A percentile compares a stretch with the other conserved stretches of the same genome.
Conservation (phyloP, 1,284 basidiomycete species). For the Trametes pubescens region DNA sequence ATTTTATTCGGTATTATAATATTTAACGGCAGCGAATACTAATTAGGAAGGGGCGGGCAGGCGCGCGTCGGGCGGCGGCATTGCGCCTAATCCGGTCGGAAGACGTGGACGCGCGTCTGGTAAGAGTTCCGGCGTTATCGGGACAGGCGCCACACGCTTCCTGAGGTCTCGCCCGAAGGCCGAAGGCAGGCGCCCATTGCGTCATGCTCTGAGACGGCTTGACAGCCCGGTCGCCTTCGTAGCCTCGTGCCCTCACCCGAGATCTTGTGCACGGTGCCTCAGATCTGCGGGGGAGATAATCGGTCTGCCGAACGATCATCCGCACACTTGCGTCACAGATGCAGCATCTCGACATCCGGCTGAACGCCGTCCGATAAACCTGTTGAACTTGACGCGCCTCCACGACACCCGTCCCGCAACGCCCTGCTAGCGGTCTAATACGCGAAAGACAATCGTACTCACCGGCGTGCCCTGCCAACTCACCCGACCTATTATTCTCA, state of each 20-base stretch:
- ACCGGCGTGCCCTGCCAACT: constrained; percentile 13
- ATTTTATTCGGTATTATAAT: not conserved
- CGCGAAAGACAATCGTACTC: constrained; percentile 19
- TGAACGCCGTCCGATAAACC: constrained; percentile 2
- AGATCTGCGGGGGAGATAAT: constrained; percentile 23
- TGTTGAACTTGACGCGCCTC: not conserved
- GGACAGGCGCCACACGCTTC: constrained; percentile 1
- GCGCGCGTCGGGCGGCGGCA: not conserved
- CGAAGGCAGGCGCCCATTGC: not conserved
- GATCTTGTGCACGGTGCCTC: constrained; percentile 18
- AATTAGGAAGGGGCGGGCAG: not conserved
- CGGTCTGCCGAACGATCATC: constrained; percentile 14
- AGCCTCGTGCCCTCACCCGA: constrained; percentile 18
- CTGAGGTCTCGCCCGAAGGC: too few species aligned
- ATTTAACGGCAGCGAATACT: not conserved
- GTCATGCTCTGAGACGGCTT: constrained; percentile 3
- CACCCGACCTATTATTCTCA: constrained; percentile 16
- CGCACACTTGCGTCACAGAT: constrained; percentile 7
- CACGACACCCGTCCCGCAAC: constrained; percentile 9
- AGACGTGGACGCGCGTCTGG: not conserved
- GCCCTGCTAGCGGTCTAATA: constrained; percentile 18
- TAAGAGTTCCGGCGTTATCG: not conserved
- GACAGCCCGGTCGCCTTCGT: constrained; percentile 10
- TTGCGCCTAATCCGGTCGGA: not conserved
- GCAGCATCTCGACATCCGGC: constrained; percentile 14